Base-by-base conservation (phyloP, 2,329 filamentous ascomycete species). In the Aspergillus novofumigatus region DNA sequence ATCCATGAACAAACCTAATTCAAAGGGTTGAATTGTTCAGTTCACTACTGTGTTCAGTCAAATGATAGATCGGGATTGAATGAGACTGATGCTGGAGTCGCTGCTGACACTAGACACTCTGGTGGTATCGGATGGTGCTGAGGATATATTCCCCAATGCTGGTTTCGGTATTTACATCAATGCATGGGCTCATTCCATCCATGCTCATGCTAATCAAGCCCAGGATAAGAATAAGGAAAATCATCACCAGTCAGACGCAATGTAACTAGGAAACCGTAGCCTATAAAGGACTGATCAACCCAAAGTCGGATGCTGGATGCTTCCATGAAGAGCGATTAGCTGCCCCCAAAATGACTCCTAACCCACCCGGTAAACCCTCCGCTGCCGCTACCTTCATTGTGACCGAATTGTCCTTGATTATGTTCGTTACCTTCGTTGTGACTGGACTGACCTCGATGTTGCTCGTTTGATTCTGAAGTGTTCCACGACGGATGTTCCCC, bases 331-430 rank as follows among this genome's bases (percentile, higher is more conserved):
- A 38, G 23, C 21, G 44, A 59, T 57, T 45, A 60, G 51, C 56
- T 62, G 29, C 66, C 62, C 21, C 67, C 65, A 55, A 69, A 62
- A 50, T 56, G 67, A 56, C 60, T 67, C 42, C 67, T 65, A 17
- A 69, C 53, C 67, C 67, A 69, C 6, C 61, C 60, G 2, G 62
- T 49, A 28, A 66, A 57, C 23, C 65, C 65, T 10, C 63, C 61
- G 1, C 53, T 50, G 4, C 61, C 57, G 4, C 29, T 17, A 32
- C 14, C 14, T n/a, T 65, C 62, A 5, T 53, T 54, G 23, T 57
- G 61, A 50, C 59, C 59, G 28, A 53, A 51, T 41, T 58, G 57
- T 35, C 56, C 54, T 21, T 52, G 32, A 11, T 52, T 48, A n/a
- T 55, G 44, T 10, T 48, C 53, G 17, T 44, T 17, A 3, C 32